Percentiles rank a stretch among this genome's conserved stretches.
Conservation (phyloP, 169 alveolate genomes). For the Toxoplasma gondii region DNA sequence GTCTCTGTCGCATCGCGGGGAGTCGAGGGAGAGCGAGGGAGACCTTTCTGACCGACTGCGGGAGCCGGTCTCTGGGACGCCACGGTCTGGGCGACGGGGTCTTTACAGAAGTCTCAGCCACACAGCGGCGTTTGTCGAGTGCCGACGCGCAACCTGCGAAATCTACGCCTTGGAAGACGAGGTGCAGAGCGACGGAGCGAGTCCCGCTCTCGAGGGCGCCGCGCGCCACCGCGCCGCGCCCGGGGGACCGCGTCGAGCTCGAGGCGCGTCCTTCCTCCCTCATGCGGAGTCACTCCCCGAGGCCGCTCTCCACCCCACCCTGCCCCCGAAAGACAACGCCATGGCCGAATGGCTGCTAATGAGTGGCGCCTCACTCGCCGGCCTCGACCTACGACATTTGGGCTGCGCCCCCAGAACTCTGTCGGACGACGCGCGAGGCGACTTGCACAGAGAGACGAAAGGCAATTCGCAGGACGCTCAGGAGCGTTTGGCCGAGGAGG, state of each 20-base stretch:
- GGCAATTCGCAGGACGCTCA: background rate
- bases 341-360: constrained; percentile 10
- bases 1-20: background rate
- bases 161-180: constrained; percentile 23
- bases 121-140: background rate
- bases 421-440: background rate
- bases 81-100: too few species aligned
- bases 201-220: background rate
- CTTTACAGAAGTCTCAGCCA: background rate
- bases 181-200: background rate
- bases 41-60: too few species aligned
- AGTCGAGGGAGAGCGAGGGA: background rate
- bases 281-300: background rate
- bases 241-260: background rate
- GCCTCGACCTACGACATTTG: background rate
- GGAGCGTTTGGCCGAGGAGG: background rate
- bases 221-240: background rate
- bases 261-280: background rate
- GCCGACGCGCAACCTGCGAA: constrained; percentile 14
- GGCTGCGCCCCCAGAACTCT: background rate
- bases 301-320: background rate
- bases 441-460: background rate
- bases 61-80: too few species aligned
- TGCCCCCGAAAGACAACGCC: constrained; percentile 5
- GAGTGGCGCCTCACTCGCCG: background rate